These are phyloP conservation scores for Chamaecrista fasciculata DNA, from an alignment of 306 rosid genomes.

Conservation along the genomic window DNA sequence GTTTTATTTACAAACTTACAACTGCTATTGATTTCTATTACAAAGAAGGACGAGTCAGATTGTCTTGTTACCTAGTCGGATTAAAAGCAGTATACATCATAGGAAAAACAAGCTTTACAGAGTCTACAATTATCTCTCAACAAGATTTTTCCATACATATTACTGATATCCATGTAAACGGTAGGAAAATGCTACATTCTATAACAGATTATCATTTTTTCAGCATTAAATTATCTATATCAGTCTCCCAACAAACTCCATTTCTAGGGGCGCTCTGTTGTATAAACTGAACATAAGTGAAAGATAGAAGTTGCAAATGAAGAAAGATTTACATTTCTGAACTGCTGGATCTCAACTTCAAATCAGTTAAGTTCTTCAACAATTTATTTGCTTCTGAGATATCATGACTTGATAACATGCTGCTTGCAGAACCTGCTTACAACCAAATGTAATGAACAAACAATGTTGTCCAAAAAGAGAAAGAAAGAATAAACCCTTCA, in stretches of 20 bases:
- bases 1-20: background rate
- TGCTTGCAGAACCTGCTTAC: slow-evolving; percentile 63
- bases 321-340: slow-evolving; percentile 44
- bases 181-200: background rate
- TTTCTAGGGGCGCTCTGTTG: background rate
- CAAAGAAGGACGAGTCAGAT: background rate
- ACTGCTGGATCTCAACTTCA: slow-evolving; percentile 34
- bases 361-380: slow-evolving; percentile 49
- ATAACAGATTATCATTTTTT: background rate
- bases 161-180: background rate
- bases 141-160: background rate
- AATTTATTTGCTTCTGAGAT: slow-evolving; percentile 62
- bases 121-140: background rate
- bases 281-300: background rate
- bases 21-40: background rate
- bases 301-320: background rate
- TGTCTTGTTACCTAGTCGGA: background rate
- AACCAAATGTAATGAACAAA: background rate
- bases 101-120: background rate
- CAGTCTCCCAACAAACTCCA: background rate
- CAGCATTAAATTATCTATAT: background rate
- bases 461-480: background rate
- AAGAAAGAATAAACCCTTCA: background rate
- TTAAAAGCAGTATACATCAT: background rate
- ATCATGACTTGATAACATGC: slow-evolving; percentile 68